Base-by-base conservation (phyloP, 176 grass and related monocot genomes). In the Bromus sterilis region DNA sequence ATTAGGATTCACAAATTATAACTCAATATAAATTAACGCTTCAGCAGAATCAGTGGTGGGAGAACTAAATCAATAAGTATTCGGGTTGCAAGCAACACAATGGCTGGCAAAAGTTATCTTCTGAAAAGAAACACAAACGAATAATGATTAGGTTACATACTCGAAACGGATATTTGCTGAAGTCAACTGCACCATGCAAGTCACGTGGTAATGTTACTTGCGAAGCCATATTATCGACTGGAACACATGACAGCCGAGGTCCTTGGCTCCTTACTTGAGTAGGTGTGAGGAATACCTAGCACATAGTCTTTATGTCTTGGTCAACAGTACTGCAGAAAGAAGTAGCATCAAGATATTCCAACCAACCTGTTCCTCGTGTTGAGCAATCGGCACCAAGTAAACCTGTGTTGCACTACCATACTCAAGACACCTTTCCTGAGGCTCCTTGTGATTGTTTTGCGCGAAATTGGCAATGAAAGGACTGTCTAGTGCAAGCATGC, bases 161-260 rank as follows among this genome's bases (percentile, higher is more conserved):
- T 83, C 84, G 92, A 87, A 94, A 89, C 26, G 95, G 95, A 81
- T 98, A 98, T 90, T 91, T 94, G 76, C 78, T 93, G 89, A 94
- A 98, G 71, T 98, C 95, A 83, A 94, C 72, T 67, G 83, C 89
- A 81, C 92, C 95, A 68, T 89, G 75, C 83, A 89, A 79, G 90
- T 98, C 86, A 61, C 91, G 85, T 66, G 90, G 92, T 77, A 98
- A 85, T 69, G 76, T 88, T 89, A 92, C 69, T 92, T 94, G 92
- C 6, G 90, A 98, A 60, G 87, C 67, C 33, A 91, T 78, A 80
- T 73, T 84, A 71, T 86, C 63, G 4, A 40, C 25, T 2, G 46
- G 82, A 86, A 83, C 66, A 83, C 65, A 81, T 30, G 79, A 78
- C 9, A 78, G 40, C 20, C 77, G 82, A 66, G 83, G 55, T 82